Conservation (phyloP, 345 rosid genomes). For the Populus simonii region DNA sequence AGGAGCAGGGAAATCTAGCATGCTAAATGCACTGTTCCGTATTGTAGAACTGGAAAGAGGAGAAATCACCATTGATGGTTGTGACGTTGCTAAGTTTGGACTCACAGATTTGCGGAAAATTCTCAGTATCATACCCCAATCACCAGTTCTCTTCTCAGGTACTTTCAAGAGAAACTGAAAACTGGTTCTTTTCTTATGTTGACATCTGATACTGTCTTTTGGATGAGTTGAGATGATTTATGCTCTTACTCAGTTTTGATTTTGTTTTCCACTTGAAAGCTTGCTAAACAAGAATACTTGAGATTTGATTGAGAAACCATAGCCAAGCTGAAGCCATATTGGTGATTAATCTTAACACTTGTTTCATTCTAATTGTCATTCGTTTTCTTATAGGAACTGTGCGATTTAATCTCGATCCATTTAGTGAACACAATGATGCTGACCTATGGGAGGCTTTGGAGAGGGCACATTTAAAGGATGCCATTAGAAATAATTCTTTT, state of each 20-base stretch:
- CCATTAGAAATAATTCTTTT: slow-evolving; percentile 61
- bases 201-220: background rate
- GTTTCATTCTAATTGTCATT: background rate
- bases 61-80: slow-evolving; percentile 79
- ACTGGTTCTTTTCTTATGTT: background rate
- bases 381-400: slow-evolving; percentile 58
- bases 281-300: background rate
- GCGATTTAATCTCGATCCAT: slow-evolving; percentile 96
- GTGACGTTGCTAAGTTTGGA: slow-evolving; percentile 75
- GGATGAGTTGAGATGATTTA: background rate
- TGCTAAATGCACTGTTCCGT: slow-evolving; percentile 88
- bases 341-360: too few relatives aligned
- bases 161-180: background rate
- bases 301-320: background rate
- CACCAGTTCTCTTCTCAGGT: slow-evolving; percentile 99
- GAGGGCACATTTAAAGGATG: slow-evolving; percentile 96
- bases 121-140: slow-evolving; percentile 94
- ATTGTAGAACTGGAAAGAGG: slow-evolving; percentile 92
- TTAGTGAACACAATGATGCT: slow-evolving; percentile 90
- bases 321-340: background rate
- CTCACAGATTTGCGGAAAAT: slow-evolving; percentile 81
- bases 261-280: background rate
- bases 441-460: slow-evolving; percentile 97
- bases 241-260: background rate
- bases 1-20: slow-evolving; percentile 99